Evolutionary conservation across 768 basidiomycete genomes (phyloP), one percentile per base, ranked within the genome.

Genomic region (Phlebiopsis gigantea): DNA sequence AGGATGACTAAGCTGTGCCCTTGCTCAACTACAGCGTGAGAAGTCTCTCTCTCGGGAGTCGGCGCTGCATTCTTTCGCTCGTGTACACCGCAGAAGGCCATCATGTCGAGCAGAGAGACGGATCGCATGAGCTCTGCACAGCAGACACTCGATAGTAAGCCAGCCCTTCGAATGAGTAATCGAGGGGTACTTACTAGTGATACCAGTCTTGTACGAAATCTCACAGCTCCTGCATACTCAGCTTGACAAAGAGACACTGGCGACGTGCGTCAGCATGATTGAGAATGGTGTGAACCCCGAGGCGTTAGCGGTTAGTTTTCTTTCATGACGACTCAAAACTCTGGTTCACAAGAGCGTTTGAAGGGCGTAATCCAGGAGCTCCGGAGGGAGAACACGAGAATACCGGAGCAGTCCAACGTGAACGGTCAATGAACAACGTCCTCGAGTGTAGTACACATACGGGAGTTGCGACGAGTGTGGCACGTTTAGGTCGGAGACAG

Each of bases 241-340:
- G 56, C 78, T 96, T 42, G 92, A 95, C 73, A 91, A 89, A 65
- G 89, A 93, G 67, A 91, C 90, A 2, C 80, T 96, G n/a, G 91
- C 88, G 31, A 93, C 89, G 24, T 96, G 93, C 68, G 84, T 96
- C 22, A 81, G 85, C 41, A 86, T 96, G 87, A 93, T 96, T 63
- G 93, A 96, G 73, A 86, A 83, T 59, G 93, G 93, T 17, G 90
- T 89, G 46, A 96, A 95, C 69, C 91, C 93, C 10, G 92, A 95
- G 65, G 93, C 92, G 0, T 77, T 96, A 46, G 93, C 93, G 63
- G 93, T 95, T 68, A 54, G 85, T 19, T 10, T 22, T 42, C n/a
- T 22, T 34, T 34, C 26, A 55, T 24, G 30, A n/a, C 57, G 55
- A 31, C 61, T 49, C 50, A 42, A 60, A 50, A 58, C 14, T 56